Evolutionary conservation across 2,329 filamentous ascomycete species (phyloP), one percentile per base, ranked within the genome.

Genomic region (Periconia sp.): DNA sequence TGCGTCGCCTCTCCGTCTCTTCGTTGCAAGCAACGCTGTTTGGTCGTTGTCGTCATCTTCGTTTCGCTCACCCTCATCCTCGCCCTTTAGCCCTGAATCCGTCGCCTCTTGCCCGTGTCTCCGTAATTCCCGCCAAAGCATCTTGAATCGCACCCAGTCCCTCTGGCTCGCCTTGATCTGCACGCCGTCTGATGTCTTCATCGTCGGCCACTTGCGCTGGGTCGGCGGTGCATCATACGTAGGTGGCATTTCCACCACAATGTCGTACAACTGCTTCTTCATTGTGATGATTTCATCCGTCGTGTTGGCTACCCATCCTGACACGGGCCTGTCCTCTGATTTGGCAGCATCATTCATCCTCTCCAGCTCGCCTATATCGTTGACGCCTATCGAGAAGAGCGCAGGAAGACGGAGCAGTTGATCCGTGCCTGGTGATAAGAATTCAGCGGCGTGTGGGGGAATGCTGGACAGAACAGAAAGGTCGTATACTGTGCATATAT

Each of bases 401-500:
- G 93, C 89, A 20, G 87, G 84, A 30, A 94, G 81, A 54, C 91
- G 76, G 14, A 78, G 82, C 55, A 89, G 81, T 1, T 84, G 81
- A 23, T 85, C 80, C 3, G 84, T 81, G 23, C 81, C 80, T 0
- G 82, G 72, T 18, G 87, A 84, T n/a, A 96, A 79, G 14, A 88
- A 76, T 48, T 92, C 85, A 53, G 83, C 80, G 42, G 92, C 82
- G 30, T 88, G 85, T 37, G 87, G 81, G 27, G 94, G 92, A 42
- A 97, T 88, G 62, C 92, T 96, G 43, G 92, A 92, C 33, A 99
- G 81, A 50, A 97, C 83, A n/a, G 93, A 97, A 48, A 97, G 84
- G 71, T 94, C 86, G 76, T 97, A 99, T 57, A 97, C 94, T 93
- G 58, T 17, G 18, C 19, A 27, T n/a, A 11, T 14, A 7, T 30